Base-by-base conservation (phyloP, 805 yeast genomes). In the Starmerella geochares region DNA sequence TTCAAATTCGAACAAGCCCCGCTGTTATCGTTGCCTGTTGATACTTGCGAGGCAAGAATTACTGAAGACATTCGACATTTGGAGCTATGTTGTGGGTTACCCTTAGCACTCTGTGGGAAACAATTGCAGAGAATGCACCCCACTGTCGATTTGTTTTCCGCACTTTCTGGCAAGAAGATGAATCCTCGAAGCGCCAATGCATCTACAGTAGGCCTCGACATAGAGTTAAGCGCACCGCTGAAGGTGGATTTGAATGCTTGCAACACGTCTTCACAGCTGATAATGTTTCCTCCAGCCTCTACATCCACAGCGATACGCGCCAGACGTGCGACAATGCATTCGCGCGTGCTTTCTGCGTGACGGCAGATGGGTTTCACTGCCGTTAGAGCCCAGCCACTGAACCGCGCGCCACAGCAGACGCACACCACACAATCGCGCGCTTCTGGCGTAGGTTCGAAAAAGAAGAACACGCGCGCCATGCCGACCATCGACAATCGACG, bases 51-150 rank as follows among this genome's bases (percentile, higher is more conserved):
- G 5, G 11, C 14, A 11, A n/a, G 16, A 5, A 33, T n/a, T 16
- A 33, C 4, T 2, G 23, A n/a, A 4, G 21, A 6, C 6, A 33
- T 11, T n/a, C 16, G 19, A 11, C 37, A 33, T 3, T 33, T 33
- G 8, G 21, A 16, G 20, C 29, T n/a, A n/a, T 38, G 42, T n/a
- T 23, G 7, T 1, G 42, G 42, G 8, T 7, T 14, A 7, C 29
- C 31, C 3, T 14, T 10, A 16, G 20, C 47, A 1, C 25, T 11
- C 33, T 46, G 50, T 4, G 50, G 50, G n/a, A 41, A 42, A 29
- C 54, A 47, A 8, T 27, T 8, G 17, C 54, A 50, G 5, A 8
- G 28, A 14, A 50, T 20, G 37, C 54, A 50, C 10, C 46, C 48
- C 14, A 50, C 44, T 1, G 51, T 43, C 20, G 16, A 13, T 5